Percentiles rank a stretch among this genome's conserved stretches.
phyloP scores from a whole-genome alignment of 176 grass and related monocot species.

The Zea luxurians region DNA sequence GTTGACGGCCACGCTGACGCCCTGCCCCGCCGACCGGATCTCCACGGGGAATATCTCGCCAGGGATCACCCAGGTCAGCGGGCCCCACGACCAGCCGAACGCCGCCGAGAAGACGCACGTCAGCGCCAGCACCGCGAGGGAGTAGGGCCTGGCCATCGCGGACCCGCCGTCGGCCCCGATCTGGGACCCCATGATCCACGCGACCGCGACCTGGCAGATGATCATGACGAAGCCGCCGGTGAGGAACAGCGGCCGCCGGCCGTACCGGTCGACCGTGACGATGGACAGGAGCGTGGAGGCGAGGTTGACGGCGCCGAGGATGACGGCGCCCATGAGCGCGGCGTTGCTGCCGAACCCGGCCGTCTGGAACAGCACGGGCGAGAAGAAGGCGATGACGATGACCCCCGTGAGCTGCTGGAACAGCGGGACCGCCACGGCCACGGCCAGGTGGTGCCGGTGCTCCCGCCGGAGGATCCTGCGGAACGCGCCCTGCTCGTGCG shows the following conservation, averaged over 20 bases:
- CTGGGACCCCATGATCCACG: slow-evolving; percentile 67
- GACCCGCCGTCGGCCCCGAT: slow-evolving; percentile 36
- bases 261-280: slow-evolving; percentile 49
- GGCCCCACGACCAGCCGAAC: slow-evolving; percentile 81
- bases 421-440: slow-evolving; percentile 60
- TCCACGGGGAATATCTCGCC: slow-evolving; percentile 82
- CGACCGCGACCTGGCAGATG: slow-evolving; percentile 46
- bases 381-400: slow-evolving; percentile 67
- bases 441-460: slow-evolving; percentile 60
- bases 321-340: slow-evolving; percentile 59
- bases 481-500: slow-evolving; percentile 54
- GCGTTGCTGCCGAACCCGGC: slow-evolving; percentile 56
- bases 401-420: slow-evolving; percentile 79
- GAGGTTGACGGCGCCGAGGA: slow-evolving; percentile 60
- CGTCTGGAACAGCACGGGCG: slow-evolving; percentile 72
- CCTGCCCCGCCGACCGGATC: slow-evolving; percentile 69
- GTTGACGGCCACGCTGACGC: slow-evolving; percentile 66
- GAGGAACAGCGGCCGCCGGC: slow-evolving; percentile 54
- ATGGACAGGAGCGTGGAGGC: slow-evolving; percentile 46
- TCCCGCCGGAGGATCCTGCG: slow-evolving; percentile 46
- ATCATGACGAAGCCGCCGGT: slow-evolving; percentile 52
- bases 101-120: slow-evolving; percentile 65
- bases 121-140: slow-evolving; percentile 58
- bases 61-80: slow-evolving; percentile 69
- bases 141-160: slow-evolving; percentile 48